phyloP scores from a whole-genome alignment of 441 rosid species.

The Euphorbia corollata region DNA sequence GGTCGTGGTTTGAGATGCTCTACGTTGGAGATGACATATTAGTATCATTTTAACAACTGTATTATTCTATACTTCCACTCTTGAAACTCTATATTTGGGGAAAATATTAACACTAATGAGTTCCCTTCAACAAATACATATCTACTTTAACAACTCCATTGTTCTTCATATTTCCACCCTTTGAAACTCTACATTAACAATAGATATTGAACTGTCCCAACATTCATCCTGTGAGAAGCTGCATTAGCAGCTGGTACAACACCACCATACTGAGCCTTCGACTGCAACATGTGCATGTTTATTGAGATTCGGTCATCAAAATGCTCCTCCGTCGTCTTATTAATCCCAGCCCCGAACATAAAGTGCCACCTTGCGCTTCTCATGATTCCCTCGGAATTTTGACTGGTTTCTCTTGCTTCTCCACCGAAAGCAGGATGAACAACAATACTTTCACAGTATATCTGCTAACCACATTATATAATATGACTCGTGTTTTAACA shows the following conservation, averaged over 20 bases:
- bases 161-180: too few relatives aligned
- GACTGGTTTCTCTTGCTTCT: slow-evolving; percentile 50
- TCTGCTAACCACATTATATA: slow-evolving; percentile 33
- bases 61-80: too few relatives aligned
- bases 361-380: slow-evolving; percentile 39
- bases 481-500: not conserved
- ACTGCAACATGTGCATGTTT: slow-evolving; percentile 55
- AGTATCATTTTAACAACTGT: too few relatives aligned
- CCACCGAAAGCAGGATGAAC: slow-evolving; percentile 41
- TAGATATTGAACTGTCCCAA: slow-evolving; percentile 61
- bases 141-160: too few relatives aligned
- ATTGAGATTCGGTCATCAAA: slow-evolving; percentile 44
- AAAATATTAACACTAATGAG: too few relatives aligned
- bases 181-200: too few relatives aligned
- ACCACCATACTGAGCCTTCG: slow-evolving; percentile 48
- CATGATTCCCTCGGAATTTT: slow-evolving; percentile 37
- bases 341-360: slow-evolving; percentile 56
- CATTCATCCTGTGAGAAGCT: slow-evolving; percentile 54
- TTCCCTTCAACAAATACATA: too few relatives aligned
- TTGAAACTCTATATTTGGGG: too few relatives aligned
- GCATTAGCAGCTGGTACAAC: slow-evolving; percentile 30
- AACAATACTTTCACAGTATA: slow-evolving; percentile 43
- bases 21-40: too few relatives aligned
- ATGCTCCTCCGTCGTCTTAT: slow-evolving; percentile 46
- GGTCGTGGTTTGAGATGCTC: too few relatives aligned